phyloP scores from a whole-genome alignment of 2,329 filamentous ascomycete genomes.

The Phyllosticta citriasiana region DNA sequence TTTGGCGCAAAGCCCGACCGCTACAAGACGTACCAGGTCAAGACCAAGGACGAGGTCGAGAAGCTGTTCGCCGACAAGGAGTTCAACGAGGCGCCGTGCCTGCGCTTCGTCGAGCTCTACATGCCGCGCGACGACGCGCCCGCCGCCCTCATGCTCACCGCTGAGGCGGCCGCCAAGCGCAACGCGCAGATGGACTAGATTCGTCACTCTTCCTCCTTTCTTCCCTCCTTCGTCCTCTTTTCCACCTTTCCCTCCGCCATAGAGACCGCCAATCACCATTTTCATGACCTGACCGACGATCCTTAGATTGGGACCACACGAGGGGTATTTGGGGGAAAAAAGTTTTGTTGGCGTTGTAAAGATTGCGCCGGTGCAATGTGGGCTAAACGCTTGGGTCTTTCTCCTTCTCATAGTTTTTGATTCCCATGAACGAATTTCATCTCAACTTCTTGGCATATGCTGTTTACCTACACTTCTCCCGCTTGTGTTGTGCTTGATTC shows the following conservation, averaged over 20 bases:
- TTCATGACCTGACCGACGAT: too few species aligned
- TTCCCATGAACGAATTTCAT: background rate
- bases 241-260: background rate
- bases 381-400: background rate
- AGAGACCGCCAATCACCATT: too few species aligned
- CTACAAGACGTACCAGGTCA: conserved; percentile 55
- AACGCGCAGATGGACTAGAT: conserved; percentile 40
- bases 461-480: too few species aligned
- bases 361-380: too few species aligned
- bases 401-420: background rate
- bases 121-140: conserved; percentile 75
- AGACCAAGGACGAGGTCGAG: conserved; percentile 59
- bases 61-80: conserved; percentile 52
- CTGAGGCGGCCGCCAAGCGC: conserved; percentile 57
- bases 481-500: too few species aligned
- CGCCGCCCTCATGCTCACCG: conserved; percentile 56
- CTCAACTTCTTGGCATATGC: background rate
- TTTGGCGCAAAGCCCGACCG: conserved; percentile 54
- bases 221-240: background rate
- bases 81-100: conserved; percentile 42
- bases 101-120: conserved; percentile 71
- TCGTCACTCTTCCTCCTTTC: background rate
- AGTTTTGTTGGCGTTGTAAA: too few species aligned
- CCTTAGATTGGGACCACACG: too few species aligned
- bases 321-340: too few species aligned